phyloP scores from a whole-genome alignment of 192 early-diverging fungal species.

The Rhizophlyctis rosea region DNA sequence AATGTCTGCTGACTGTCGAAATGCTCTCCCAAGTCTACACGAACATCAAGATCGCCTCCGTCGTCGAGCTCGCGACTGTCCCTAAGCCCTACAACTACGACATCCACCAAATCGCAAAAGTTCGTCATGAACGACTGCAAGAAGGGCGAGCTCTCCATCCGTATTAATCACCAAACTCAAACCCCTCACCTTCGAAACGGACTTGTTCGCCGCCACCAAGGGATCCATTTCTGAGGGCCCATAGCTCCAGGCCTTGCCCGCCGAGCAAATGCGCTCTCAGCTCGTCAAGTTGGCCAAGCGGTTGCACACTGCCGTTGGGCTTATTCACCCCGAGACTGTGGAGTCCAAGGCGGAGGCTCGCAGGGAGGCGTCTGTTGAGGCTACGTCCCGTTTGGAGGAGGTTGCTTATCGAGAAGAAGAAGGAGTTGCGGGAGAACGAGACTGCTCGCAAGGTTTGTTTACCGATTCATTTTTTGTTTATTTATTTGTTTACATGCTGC shows the following conservation, averaged over 20 bases:
- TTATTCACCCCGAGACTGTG: constrained; percentile 75
- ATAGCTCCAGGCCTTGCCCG: constrained; percentile 52
- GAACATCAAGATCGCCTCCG: constrained; percentile 91
- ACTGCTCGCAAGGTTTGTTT: constrained; percentile 27
- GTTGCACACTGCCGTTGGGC: constrained; percentile 77
- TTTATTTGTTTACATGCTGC: no score
- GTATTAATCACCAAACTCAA: constrained; percentile 88
- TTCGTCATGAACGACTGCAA: constrained; percentile 98
- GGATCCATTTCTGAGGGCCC: constrained; percentile 76
- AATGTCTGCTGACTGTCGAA: constrained; percentile 6
- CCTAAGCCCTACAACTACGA: constrained; percentile 80
- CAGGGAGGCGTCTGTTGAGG: constrained; percentile 63
- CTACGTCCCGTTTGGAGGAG: constrained; percentile 75
- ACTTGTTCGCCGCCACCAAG: constrained; percentile 76
- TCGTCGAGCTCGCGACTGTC: constrained; percentile 86
- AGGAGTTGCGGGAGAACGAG: constrained; percentile 66
- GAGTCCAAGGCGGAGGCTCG: constrained; percentile 65
- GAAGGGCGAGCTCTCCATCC: constrained; percentile 92
- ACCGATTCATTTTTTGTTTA: no score
- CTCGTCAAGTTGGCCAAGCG: constrained; percentile 81
- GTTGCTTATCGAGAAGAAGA: constrained; percentile 88
- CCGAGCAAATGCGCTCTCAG: constrained; percentile 91
- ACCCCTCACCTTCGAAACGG: constrained; percentile 90
- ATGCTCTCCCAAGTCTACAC: constrained; percentile 97
- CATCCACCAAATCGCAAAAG: constrained; percentile 87